Conservation (phyloP, 441 rosid species). For the Jatropha multifida region DNA sequence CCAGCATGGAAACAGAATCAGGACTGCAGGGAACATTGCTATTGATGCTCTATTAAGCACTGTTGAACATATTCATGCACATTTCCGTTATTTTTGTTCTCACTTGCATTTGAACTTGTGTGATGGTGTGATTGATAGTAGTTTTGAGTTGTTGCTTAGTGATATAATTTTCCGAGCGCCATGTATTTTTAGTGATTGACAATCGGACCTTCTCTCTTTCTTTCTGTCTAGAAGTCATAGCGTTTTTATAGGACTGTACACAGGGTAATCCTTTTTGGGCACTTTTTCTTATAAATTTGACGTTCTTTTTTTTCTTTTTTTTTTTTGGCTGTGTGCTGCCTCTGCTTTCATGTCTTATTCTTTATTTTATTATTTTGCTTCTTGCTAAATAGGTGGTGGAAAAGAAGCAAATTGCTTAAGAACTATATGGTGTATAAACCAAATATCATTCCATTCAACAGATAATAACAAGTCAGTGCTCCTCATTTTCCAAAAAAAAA, state of each 20-base stretch:
- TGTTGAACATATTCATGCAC: too few species aligned
- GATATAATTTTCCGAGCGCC: too few species aligned
- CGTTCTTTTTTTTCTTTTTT: background rate
- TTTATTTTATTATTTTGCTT: background rate
- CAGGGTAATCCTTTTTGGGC: background rate
- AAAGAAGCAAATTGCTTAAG: background rate
- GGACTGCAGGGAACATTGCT: too few species aligned
- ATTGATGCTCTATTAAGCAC: too few species aligned
- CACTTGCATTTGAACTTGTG: background rate
- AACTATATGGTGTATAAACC: background rate
- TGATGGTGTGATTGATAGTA: background rate
- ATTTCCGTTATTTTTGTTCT: background rate
- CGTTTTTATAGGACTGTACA: background rate
- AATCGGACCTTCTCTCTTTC: background rate
- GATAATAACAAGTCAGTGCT: background rate
- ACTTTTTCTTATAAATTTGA: background rate
- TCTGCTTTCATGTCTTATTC: background rate
- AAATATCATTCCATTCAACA: background rate
- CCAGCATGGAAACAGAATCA: background rate
- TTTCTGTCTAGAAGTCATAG: background rate
- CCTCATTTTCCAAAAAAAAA: background rate
- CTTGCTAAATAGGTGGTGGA: background rate
- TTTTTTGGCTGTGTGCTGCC: background rate
- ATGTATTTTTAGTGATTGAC: too few species aligned
- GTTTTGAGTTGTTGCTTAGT: background rate